These are phyloP conservation scores for Juglanconis juglandina DNA, from an alignment of 2,329 filamentous ascomycete species.

Conservation along the genomic window DNA sequence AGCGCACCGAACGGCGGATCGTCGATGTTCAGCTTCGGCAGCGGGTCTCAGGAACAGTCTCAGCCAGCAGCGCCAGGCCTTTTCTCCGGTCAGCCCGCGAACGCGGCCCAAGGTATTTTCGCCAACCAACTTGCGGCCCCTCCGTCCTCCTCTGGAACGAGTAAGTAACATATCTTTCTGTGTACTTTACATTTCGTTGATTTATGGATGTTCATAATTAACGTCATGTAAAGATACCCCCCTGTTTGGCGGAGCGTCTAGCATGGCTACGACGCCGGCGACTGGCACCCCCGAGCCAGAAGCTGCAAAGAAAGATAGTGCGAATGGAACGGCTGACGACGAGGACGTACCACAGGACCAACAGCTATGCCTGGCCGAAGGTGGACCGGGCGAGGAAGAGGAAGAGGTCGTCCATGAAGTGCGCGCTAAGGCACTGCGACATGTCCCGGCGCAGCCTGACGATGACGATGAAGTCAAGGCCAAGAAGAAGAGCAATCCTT, in stretches of 20 bases:
- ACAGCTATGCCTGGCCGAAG: conserved; percentile 66
- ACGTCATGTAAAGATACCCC: conserved; percentile 52
- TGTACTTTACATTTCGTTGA: conserved; percentile 16
- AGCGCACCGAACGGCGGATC: conserved; percentile 23
- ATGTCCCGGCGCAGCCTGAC: conserved; percentile 43
- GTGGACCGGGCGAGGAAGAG: conserved; percentile 66
- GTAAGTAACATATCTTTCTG: conserved; percentile 31
- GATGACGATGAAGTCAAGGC: conserved; percentile 40
- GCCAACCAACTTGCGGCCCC: conserved; percentile 19
- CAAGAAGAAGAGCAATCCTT: conserved; percentile 52
- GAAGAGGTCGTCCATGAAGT: conserved; percentile 69
- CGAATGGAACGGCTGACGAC: conserved; percentile 44
- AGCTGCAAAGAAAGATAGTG: conserved; percentile 41
- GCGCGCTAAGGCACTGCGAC: conserved; percentile 66
- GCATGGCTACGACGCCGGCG: conserved; percentile 58
- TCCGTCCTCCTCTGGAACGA: conserved; percentile 36
- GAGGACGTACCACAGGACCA: conserved; percentile 57
- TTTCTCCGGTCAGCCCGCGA: conserved; percentile 26
- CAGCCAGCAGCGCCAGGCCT: conserved; percentile 26
- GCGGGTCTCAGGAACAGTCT: conserved; percentile 16
- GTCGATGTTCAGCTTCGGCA: conserved; percentile 37
- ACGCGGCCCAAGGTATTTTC: conserved; percentile 29
- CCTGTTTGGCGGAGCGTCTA: conserved; percentile 57
- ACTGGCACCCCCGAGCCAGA: conserved; percentile 57
- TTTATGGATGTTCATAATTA: conserved; percentile 26